Percentiles rank a stretch among this genome's conserved stretches.
These are phyloP conservation scores for Didymella segeticola DNA, from an alignment of 2,329 filamentous ascomycete species.

Conservation along the genomic window DNA sequence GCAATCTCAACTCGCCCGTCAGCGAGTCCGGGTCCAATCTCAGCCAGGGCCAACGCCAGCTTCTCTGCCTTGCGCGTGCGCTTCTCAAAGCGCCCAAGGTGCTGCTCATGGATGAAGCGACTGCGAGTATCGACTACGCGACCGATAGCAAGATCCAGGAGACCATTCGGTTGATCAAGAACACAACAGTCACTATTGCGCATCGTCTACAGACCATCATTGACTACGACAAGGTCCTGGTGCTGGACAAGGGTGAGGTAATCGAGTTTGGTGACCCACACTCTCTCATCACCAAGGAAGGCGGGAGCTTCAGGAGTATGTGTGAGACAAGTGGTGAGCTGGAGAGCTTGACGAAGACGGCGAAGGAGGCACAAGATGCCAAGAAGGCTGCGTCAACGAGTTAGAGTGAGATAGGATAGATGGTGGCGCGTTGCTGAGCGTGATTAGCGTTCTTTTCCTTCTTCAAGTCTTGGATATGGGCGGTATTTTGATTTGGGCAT, in stretches of 20 bases:
- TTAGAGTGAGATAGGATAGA: not conserved
- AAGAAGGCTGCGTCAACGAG: slow-evolving; percentile 2
- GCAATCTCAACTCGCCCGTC: slow-evolving; percentile 81
- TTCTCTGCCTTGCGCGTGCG: slow-evolving; percentile 90
- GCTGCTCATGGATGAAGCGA: slow-evolving; percentile 99
- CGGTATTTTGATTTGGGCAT: not conserved
- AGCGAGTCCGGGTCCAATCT: slow-evolving; percentile 92
- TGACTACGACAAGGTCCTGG: slow-evolving; percentile 96
- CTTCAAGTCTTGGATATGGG: not conserved
- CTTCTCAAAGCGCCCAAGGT: slow-evolving; percentile 91
- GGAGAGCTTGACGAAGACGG: slow-evolving; percentile 62
- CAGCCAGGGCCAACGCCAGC: slow-evolving; percentile 93
- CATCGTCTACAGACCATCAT: slow-evolving; percentile 96
- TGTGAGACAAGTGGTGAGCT: slow-evolving; percentile 70
- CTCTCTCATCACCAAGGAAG: slow-evolving; percentile 69
- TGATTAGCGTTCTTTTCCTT: not conserved
- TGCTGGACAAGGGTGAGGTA: slow-evolving; percentile 86
- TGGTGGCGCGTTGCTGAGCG: not conserved
- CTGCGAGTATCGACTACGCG: slow-evolving; percentile 94
- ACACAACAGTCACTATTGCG: slow-evolving; percentile 95
- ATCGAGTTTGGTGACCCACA: slow-evolving; percentile 92
- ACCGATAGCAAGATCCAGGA: slow-evolving; percentile 97
- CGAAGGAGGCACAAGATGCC: slow-evolving; percentile 56
- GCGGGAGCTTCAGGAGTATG: slow-evolving; percentile 71
- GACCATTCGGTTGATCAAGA: slow-evolving; percentile 88